Evolutionary conservation across 202 grass and related monocot genomes (phyloP).

Genomic region (Panicum virgatum): DNA sequence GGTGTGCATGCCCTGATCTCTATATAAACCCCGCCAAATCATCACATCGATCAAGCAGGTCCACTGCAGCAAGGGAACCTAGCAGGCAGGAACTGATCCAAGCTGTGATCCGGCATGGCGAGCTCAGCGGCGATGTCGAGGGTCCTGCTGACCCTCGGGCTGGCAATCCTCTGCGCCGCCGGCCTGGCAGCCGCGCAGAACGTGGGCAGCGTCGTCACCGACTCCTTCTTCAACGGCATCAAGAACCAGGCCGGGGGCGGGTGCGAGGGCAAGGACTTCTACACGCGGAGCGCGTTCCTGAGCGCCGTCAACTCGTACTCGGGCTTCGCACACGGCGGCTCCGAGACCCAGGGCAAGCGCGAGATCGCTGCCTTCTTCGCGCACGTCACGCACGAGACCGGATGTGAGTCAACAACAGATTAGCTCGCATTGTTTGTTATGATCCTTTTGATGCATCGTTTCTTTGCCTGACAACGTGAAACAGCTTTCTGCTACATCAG

Average conservation of each 20-base stretch:
- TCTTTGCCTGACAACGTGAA: too few species aligned
- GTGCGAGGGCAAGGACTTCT: conserved; percentile 64
- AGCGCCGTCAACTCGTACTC: background rate
- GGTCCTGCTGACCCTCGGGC: too few species aligned
- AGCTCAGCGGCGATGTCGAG: too few species aligned
- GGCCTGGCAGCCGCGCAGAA: conserved; percentile 27
- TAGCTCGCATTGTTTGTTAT: too few species aligned
- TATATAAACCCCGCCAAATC: too few species aligned
- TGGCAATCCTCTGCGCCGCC: too few species aligned
- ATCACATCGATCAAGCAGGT: too few species aligned
- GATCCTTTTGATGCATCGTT: too few species aligned
- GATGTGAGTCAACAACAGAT: conserved; percentile 68
- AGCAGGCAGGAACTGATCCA: too few species aligned
- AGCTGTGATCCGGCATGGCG: too few species aligned
- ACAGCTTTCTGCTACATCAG: background rate
- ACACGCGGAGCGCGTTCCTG: conserved; percentile 56
- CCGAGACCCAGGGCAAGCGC: conserved; percentile 39
- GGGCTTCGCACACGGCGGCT: conserved; percentile 34
- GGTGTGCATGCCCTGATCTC: too few species aligned
- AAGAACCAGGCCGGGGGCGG: conserved; percentile 40
- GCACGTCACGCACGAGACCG: conserved; percentile 67
- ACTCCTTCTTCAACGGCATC: conserved; percentile 62
- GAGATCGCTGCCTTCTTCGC: conserved; percentile 88
- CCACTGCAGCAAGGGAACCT: too few species aligned
- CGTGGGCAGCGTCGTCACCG: conserved; percentile 51